Evolutionary conservation across 768 basidiomycete species (phyloP), one percentile per base, ranked within the genome.

Genomic region (Boletellus sp.): DNA sequence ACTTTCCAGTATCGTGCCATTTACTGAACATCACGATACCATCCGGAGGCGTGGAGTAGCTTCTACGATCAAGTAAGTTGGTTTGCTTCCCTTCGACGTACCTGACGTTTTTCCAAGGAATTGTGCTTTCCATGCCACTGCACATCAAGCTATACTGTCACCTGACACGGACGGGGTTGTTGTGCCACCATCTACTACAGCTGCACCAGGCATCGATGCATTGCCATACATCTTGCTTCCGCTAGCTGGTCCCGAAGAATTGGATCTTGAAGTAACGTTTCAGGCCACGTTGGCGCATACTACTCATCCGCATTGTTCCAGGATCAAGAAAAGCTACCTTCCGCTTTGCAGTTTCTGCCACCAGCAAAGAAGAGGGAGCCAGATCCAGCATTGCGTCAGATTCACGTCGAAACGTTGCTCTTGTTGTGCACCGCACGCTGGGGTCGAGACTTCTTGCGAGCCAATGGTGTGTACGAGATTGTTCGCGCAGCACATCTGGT

Each of bases 231-330:
- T 99, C 11, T 76, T 99, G 3, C 78, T 94, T 1, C 95, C 96
- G 0, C 74, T 99, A 2, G 93, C 95, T 36, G 94, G 95, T 6
- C 87, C 93, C 1, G 96, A 98, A 68, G 96, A 98, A 68, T 85
- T 90, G 52, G 94, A 96, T 49, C 75, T 95, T 1, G 94, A 97
- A 53, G 91, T 90, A 57, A 46, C 74, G 47, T 20, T 40, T 19
- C 17, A 23, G 23, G n/a, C 19, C 22, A 6, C 6, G 11, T 22
- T 6, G 5, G 23, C 3, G 17, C 19, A 55, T 26, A 26, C 41
- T 45, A 5, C 35, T 28, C 15, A 19, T 34, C 34, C 46, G 48
- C 34, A 52, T 45, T 8, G 4, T 15, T 46, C 26, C 60, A 95
- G 87, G 90, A 91, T 36, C 88, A 92, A 73, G 96, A 99, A 57